Base-by-base conservation (phyloP, 2,329 filamentous ascomycete species). In the Penicillium brevicompactum region DNA sequence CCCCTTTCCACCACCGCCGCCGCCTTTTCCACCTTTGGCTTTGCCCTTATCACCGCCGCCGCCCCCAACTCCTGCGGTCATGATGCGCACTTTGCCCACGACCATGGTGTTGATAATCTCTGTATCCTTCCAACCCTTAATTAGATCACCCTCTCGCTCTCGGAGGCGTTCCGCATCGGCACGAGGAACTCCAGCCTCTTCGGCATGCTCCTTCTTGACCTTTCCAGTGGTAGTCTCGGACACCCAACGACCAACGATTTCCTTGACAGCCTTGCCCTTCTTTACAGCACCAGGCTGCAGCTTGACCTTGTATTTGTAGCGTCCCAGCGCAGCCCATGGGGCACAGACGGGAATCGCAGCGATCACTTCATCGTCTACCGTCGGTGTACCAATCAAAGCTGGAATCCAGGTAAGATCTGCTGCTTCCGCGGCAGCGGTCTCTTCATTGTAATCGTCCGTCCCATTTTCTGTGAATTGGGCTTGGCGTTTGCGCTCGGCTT, bases 241-340 rank as follows among this genome's bases (percentile, higher is more conserved):
- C 61, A 88, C 82, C 92, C 93, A 97, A 56, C 84, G 83, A 46
- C 87, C 86, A n/a, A 97, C 75, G 31, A 97, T 88, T 74, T 97
- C 93, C 71, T 90, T 91, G 46, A 96, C 86, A 0, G 92, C 92
- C 72, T 97, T 97, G 9, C 94, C 93, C 77, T 96, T 96, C 81
- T 97, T 99, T 60, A 88, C 83, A 0, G 86, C 76, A 0, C 94
- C 94, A 0, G 94, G 94, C 75, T 97, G 94, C 65, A 99, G 74
- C 79, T 99, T 99, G 51, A 87, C 90, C 74, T 95, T 95, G 80
- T 97, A 97, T 76, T 97, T 97, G 76, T 89, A 90, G 53, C 84
- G 84, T 2, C 75, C 76, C 51, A 87, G 71, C 0, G 85, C 81
- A n/a, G 78, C 76, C 85, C 85, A 87, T 1, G 85, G 85, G 9